Evolutionary conservation across 2,329 filamentous ascomycete genomes (phyloP), one percentile per base, ranked within the genome.

Genomic region (Dryadomyces quercus-mongolicae): DNA sequence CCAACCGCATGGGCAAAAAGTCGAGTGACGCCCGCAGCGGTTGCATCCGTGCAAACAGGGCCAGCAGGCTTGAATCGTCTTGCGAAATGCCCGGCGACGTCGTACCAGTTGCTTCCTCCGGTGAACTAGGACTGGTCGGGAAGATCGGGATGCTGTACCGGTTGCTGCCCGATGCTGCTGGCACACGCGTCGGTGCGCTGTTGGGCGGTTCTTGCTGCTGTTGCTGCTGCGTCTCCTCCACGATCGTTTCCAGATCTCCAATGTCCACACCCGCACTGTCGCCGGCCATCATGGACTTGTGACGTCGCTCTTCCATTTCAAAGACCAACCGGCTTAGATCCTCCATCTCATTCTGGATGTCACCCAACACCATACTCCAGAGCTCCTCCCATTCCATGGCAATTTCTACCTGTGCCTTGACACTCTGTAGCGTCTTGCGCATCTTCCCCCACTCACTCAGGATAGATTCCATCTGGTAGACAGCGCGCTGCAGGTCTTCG

Each of bases 321-420:
- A 97, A 97, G 34, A 97, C 88, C 49, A 95, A 72, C 43, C 86
- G 78, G 63, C 62, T 61, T 2, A 70, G 61, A 20, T 90, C 67
- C 50, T 68, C 67, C 66, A 82, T 84, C 70, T 98, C 93, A 58
- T 85, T 82, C 52, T 91, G 88, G 57, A 97, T 95, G 66, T 97
- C 92, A 47, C 91, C 92, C 2, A 98, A 74, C 3, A 97, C 92
- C 59, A 80, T 88, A 62, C 89, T 89, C 92, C 93, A 97, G 40
- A 98, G 75, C 70, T 97, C 91, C 67, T 96, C 91, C 92, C 92
- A 98, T 65, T 98, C 93, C 90, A 97, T 95, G 49, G 93, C 93
- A 56, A 95, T 83, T 68, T 97, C 93, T 18, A 98, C 92, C 65
- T 97, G 92, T 49, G 80, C 80, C 66, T 95, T 95, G 54, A 95